A percentile compares a stretch with the other conserved stretches of the same genome.
These are phyloP conservation scores for Carex sylvatica DNA, from an alignment of 202 grass and related monocot genomes.

Conservation along the genomic window DNA sequence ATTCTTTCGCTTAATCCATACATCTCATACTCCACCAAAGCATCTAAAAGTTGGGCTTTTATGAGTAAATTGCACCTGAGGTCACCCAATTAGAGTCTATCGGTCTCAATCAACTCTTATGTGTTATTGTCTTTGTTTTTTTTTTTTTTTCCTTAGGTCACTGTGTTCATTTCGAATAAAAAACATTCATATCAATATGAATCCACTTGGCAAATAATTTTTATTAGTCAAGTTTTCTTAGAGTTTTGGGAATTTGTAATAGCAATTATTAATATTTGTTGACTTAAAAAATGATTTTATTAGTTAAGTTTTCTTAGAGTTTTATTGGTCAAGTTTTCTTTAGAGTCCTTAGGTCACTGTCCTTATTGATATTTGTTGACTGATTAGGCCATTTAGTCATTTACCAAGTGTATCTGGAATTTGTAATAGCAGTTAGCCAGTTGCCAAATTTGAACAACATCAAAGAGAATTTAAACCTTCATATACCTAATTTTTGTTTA, in stretches of 20 bases:
- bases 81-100: background rate
- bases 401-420: background rate
- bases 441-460: no score
- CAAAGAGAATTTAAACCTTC: no score
- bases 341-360: no score
- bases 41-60: background rate
- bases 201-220: background rate
- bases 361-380: background rate
- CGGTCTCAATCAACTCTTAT: background rate
- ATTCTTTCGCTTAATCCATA: background rate
- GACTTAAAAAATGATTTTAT: background rate
- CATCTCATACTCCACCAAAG: background rate
- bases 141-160: background rate
- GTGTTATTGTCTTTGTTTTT: background rate
- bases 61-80: background rate
- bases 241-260: background rate
- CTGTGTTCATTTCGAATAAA: background rate
- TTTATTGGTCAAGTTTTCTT: background rate
- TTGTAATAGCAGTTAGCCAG: no score
- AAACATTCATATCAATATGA: background rate
- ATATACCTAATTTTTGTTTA: background rate
- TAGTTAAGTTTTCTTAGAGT: background rate
- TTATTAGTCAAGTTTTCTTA: background rate
- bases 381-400: background rate
- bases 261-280: no score